Percentiles rank a stretch among this genome's conserved stretches.
phyloP scores from a whole-genome alignment of 176 grass and related monocot species.

The Lolium rigidum region DNA sequence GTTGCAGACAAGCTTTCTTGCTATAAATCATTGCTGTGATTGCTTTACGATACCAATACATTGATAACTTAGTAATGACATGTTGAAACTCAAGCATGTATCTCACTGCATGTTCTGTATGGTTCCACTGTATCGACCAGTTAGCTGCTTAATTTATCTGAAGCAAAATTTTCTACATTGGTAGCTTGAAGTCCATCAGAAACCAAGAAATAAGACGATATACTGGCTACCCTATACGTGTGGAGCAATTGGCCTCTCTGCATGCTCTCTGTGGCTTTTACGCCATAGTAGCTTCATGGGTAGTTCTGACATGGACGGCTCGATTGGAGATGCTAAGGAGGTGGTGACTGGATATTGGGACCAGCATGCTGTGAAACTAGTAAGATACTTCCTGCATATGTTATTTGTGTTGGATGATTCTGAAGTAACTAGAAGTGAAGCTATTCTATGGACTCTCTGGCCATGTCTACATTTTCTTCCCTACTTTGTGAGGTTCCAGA shows the following conservation, averaged over 20 bases:
- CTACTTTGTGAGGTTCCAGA: not conserved
- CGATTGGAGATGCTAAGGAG: conserved; percentile 80
- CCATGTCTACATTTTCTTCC: not conserved
- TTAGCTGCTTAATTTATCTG: conserved; percentile 11
- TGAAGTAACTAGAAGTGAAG: not conserved
- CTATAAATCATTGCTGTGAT: conserved; percentile 12
- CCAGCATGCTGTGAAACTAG: conserved; percentile 78
- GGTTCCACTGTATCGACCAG: not conserved
- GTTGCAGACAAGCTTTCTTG: not conserved
- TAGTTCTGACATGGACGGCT: conserved; percentile 87
- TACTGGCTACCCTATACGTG: conserved; percentile 88
- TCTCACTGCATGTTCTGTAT: conserved; percentile 21
- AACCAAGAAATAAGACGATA: conserved; percentile 64
- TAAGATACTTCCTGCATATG: conserved; percentile 52
- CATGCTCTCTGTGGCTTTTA: conserved; percentile 86
- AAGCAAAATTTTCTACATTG: conserved; percentile 32
- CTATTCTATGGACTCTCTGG: not conserved
- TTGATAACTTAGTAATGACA: conserved; percentile 13
- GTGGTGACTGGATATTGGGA: conserved; percentile 72
- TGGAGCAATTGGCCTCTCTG: conserved; percentile 80
- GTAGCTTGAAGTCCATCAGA: conserved; percentile 73
- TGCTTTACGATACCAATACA: not conserved
- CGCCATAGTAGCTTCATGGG: conserved; percentile 94
- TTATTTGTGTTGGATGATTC: not conserved
- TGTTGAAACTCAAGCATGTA: conserved; percentile 5